Conservation (phyloP, 1,284 basidiomycete species). For the Macrocystidia cucumis region DNA sequence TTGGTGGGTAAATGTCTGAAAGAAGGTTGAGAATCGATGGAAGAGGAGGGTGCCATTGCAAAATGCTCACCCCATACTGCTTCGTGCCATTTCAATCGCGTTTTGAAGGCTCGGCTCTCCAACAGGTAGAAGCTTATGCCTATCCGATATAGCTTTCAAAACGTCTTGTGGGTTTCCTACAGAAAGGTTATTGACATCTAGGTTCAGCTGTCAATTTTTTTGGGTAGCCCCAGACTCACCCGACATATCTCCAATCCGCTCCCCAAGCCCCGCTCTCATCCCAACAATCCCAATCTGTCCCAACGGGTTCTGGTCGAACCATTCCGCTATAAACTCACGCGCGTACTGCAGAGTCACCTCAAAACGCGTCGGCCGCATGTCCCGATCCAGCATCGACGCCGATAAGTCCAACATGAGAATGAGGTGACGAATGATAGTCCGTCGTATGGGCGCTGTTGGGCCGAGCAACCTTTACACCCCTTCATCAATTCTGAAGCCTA, state of each 20-base stretch:
- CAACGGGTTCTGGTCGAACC: constrained; percentile 99
- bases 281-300: constrained; percentile 95
- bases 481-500: too few relatives aligned
- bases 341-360: constrained; percentile 87
- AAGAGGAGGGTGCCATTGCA: constrained; percentile 4
- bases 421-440: constrained; percentile 95
- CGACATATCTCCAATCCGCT: constrained; percentile 84
- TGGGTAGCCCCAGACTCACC: constrained; percentile 44
- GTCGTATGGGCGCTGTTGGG: constrained; percentile 81
- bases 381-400: constrained; percentile 88
- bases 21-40: constrained; percentile 3
- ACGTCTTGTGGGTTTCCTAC: constrained; percentile 94
- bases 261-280: constrained; percentile 84
- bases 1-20: constrained; percentile 88
- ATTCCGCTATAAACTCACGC: constrained; percentile 88
- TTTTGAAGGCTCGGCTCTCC: constrained; percentile 97
- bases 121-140: constrained; percentile 81
- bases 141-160: constrained; percentile 76
- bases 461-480: constrained; percentile 50
- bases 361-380: constrained; percentile 91
- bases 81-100: constrained; percentile 90
- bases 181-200: too few relatives aligned
- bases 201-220: too few relatives aligned
- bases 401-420: constrained; percentile 89
- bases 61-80: constrained; percentile 71